phyloP scores from a whole-genome alignment of 768 basidiomycete species.

The Clathrus columnatus region DNA sequence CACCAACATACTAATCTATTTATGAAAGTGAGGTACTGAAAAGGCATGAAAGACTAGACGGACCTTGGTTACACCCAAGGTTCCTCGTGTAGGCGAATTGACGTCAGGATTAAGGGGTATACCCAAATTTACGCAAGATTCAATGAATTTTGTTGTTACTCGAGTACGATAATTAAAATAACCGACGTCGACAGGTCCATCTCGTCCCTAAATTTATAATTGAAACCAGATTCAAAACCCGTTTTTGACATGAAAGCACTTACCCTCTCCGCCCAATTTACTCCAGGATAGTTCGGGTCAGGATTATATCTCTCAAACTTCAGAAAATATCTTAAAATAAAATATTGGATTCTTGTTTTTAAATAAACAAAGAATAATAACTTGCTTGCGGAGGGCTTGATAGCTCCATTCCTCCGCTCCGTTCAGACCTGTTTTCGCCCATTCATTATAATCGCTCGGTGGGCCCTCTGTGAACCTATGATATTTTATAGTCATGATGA shows the following conservation, averaged over 20 bases:
- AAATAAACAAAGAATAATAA: not conserved
- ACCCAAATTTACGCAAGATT: slow-evolving; percentile 41
- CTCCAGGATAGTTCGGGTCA: slow-evolving; percentile 39
- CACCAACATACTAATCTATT: slow-evolving; percentile 23
- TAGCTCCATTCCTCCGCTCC: slow-evolving; percentile 55
- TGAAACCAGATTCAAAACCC: not conserved
- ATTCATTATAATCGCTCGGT: slow-evolving; percentile 63
- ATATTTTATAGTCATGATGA: not conserved
- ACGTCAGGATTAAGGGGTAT: slow-evolving; percentile 49
- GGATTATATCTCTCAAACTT: slow-evolving; percentile 59
- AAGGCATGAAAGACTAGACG: slow-evolving; percentile 12
- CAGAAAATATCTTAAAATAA: slow-evolving; percentile 45
- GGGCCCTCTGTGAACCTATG: slow-evolving; percentile 45
- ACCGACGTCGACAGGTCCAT: slow-evolving; percentile 30
- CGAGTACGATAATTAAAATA: slow-evolving; percentile 41
- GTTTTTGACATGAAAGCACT: not conserved
- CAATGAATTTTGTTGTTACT: slow-evolving; percentile 43
- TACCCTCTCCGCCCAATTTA: slow-evolving; percentile 30
- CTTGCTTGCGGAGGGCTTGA: slow-evolving; percentile 42
- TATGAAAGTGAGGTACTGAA: not conserved
- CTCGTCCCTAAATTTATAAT: not conserved
- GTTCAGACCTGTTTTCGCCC: slow-evolving; percentile 37
- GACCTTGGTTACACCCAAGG: slow-evolving; percentile 55
- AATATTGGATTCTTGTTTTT: not conserved
- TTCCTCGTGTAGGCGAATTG: slow-evolving; percentile 45